Base-by-base conservation (phyloP, 768 basidiomycete genomes). In the Fomitopsis pulvina region DNA sequence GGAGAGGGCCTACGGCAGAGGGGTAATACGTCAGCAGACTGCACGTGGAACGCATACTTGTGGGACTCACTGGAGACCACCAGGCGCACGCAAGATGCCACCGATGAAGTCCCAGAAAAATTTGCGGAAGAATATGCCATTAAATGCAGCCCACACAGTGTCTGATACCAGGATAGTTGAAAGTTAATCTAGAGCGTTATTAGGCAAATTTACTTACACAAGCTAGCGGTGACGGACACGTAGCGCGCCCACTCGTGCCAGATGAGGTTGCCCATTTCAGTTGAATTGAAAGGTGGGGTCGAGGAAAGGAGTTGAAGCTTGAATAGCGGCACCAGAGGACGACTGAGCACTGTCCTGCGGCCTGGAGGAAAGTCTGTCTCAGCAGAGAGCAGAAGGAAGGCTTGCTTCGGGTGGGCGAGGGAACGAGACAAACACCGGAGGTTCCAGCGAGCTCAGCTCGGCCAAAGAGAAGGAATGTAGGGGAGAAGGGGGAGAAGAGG, bases 91-190 rank as follows among this genome's bases (percentile, higher is more conserved):
- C 50, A 90, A 63, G 50, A 76, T 83, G 41, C 87, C 92, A 52
- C 81, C 83, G n/a, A 92, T 70, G 63, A 95, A 91, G 71, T 95
- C 93, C 87, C 89, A 95, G 71, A 95, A 93, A 78, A 91, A 95
- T 71, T 95, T 95, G 67, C 91, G 87, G 70, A 81, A 92, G 58
- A 85, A 71, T 12, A 93, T 65, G 16, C 82, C 92, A 70, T 79
- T 94, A 68, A 87, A 83, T 27, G 78, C 72, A 12, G 87, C 83
- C 90, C 88, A 91, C 10, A 91, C 70, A 50, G 82, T 78, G 64
- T 89, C 89, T 91, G 53, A 38, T 54, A 38, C 47, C 59, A 55
- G 46, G 41, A 37, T 21, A 28, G 30, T 46, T 30, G 52, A 27
- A 22, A 22, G 18, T 4, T 30, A 4, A 29, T 45, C 3, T 12